Evolutionary conservation across 2,329 filamentous ascomycete genomes (phyloP), one percentile per base, ranked within the genome.

Genomic region (Fusarium begoniae): DNA sequence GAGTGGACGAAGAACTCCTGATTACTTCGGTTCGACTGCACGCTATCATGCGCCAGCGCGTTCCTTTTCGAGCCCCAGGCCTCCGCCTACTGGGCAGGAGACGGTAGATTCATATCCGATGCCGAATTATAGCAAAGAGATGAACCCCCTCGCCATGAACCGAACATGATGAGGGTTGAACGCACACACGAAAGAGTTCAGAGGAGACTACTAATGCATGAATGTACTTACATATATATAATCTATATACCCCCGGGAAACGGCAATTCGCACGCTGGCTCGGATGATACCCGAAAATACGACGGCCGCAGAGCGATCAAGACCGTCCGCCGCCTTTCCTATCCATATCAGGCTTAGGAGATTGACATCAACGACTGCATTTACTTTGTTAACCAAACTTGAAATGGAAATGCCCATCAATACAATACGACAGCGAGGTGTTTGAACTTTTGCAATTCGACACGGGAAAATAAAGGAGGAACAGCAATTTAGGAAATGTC

Each of bases 81-180:
- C 87, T 12, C 87, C 88, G 47, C 82, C 81, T 44, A 72, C 76
- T n/a, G 75, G 81, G 3, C 87, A 86, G 84, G 85, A 88, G 43
- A 79, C 83, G 45, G 80, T 80, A 67, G 79, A 84, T 44, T 83
- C 82, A 5, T 85, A 85, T 70, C 81, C 82, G 47, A 79, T 56
- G 50, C 76, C 78, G 74, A 72, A 67, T 43, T 67, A 77, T 38
- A 73, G 82, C 50, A 83, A 85, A 54, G 82, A 84, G 60, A 85
- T 88, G 80, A 88, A 90, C 75, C 88, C 88, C 7, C 81, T 90
- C 28, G 86, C 84, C 62, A 89, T 90, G 87, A 89, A 90, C 79
- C 84, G 85, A 76, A 85, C 89, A 83, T 88, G 81, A 83, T 63
- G 24, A 47, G 51, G n/a, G 35, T 9, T 32, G 35, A 38, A 38